phyloP scores from a whole-genome alignment of 2,329 filamentous ascomycete genomes.

The Calonectria hongkongensis region DNA sequence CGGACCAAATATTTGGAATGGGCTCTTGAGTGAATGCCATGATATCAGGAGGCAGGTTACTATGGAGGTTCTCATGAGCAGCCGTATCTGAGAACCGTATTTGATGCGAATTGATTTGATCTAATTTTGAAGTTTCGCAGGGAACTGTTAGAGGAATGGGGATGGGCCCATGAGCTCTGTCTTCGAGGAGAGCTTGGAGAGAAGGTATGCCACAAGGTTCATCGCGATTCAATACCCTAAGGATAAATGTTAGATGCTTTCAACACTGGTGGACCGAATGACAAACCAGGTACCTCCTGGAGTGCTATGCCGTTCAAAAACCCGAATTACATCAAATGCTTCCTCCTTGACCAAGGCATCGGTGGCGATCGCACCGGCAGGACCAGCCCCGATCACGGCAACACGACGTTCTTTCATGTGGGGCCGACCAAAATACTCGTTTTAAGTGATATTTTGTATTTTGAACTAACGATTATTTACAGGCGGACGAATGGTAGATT shows the following conservation, averaged over 20 bases:
- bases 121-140: background rate
- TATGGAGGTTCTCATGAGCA: constrained; percentile 3
- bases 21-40: constrained; percentile 12
- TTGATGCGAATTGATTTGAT: background rate
- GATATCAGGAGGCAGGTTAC: background rate
- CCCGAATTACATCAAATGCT: background rate
- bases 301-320: background rate
- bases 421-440: too few relatives aligned
- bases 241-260: background rate
- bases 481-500: too few relatives aligned
- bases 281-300: background rate
- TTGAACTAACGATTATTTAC: too few relatives aligned
- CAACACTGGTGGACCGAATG: background rate
- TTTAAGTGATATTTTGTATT: too few relatives aligned
- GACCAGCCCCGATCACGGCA: constrained; percentile 4
- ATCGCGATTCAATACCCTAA: background rate
- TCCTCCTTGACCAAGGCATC: constrained; percentile 1
- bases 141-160: background rate
- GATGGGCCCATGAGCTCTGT: background rate
- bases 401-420: background rate
- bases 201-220: background rate
- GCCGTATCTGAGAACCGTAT: background rate
- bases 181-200: background rate
- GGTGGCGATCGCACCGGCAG: background rate
- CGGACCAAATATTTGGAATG: background rate